A percentile compares a stretch with the other conserved stretches of the same genome.
These are phyloP conservation scores for Fusarium cyanostomum DNA, from an alignment of 2,329 filamentous ascomycete species.

Conservation along the genomic window DNA sequence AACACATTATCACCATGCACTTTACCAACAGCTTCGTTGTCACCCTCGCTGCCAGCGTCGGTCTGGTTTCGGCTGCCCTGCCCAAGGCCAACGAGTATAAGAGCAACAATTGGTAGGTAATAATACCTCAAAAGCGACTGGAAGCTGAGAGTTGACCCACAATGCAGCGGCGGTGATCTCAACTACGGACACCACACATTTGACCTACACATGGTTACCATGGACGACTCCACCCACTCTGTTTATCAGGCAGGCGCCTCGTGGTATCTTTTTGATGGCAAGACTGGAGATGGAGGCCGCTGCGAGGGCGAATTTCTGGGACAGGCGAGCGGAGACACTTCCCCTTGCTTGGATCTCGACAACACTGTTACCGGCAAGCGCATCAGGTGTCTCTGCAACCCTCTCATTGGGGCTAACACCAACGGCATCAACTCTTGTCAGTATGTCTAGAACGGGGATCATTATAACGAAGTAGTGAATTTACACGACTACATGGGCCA, in stretches of 20 bases:
- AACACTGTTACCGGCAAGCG: conserved; percentile 18
- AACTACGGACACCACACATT: conserved; percentile 21
- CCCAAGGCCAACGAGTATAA: conserved; percentile 23
- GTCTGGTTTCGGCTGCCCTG: conserved; percentile 5
- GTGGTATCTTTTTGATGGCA: conserved; percentile 17
- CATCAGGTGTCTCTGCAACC: conserved; percentile 19
- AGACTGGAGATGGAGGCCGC: conserved; percentile 7
- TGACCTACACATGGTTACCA: conserved; percentile 22
- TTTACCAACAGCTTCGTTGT: conserved; percentile 13
- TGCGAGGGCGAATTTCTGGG: conserved; percentile 15
- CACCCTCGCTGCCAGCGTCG: conserved; percentile 2
- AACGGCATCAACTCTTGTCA: conserved; percentile 16
- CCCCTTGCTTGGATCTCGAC: conserved; percentile 17
- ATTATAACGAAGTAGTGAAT: too few species aligned
- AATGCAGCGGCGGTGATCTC: conserved; percentile 9
- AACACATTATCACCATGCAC: not conserved
- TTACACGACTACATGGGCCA: too few species aligned
- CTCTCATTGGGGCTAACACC: conserved; percentile 7
- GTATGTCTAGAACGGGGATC: not conserved
- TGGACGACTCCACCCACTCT: conserved; percentile 21
- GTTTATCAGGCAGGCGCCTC: conserved; percentile 15
- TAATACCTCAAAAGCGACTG: not conserved
- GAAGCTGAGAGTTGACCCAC: not conserved
- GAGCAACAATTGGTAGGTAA: conserved; percentile 10
- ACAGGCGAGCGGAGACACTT: conserved; percentile 6